These are phyloP conservation scores for Mycena citricolor DNA, from an alignment of 1,284 basidiomycete species.

Conservation along the genomic window DNA sequence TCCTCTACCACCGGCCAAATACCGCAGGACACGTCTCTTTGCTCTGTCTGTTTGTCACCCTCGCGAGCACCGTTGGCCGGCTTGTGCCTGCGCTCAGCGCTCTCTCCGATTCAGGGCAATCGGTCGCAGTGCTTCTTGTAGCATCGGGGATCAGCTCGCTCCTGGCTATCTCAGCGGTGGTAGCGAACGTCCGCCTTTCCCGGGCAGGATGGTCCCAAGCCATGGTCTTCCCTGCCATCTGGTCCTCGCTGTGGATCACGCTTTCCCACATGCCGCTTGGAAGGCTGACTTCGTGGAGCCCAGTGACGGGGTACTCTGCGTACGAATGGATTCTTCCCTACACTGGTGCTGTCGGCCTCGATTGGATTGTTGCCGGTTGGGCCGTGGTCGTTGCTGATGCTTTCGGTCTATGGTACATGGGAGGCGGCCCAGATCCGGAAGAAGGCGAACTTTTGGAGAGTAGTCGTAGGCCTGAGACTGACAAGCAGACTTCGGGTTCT, in stretches of 20 bases:
- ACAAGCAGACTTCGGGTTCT: too few species aligned
- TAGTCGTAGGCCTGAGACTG: slow-evolving; percentile 1
- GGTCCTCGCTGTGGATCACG: slow-evolving; percentile 60
- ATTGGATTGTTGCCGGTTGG: slow-evolving; percentile 73
- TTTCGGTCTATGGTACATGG: slow-evolving; percentile 57
- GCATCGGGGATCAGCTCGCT: slow-evolving; percentile 45
- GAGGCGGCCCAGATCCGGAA: slow-evolving; percentile 29
- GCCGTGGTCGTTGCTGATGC: slow-evolving; percentile 61
- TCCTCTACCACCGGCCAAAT: slow-evolving; percentile 39
- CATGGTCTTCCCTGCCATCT: slow-evolving; percentile 65
- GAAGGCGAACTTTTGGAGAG: slow-evolving; percentile 20
- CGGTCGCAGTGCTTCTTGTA: slow-evolving; percentile 44
- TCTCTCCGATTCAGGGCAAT: slow-evolving; percentile 50
- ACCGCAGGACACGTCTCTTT: slow-evolving; percentile 32
- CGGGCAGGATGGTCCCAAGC: slow-evolving; percentile 42
- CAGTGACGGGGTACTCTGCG: slow-evolving; percentile 47
- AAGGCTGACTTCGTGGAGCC: slow-evolving; percentile 67
- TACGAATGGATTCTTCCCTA: slow-evolving; percentile 64
- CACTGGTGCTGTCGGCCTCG: slow-evolving; percentile 57
- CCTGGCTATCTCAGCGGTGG: slow-evolving; percentile 41
- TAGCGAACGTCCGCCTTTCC: slow-evolving; percentile 38
- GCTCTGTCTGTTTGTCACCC: slow-evolving; percentile 44
- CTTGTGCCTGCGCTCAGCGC: slow-evolving; percentile 52
- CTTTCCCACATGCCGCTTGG: slow-evolving; percentile 63
- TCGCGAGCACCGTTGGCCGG: slow-evolving; percentile 48